Evolutionary conservation across 2,329 filamentous ascomycete species (phyloP).

Genomic region (Madurella mycetomatis): DNA sequence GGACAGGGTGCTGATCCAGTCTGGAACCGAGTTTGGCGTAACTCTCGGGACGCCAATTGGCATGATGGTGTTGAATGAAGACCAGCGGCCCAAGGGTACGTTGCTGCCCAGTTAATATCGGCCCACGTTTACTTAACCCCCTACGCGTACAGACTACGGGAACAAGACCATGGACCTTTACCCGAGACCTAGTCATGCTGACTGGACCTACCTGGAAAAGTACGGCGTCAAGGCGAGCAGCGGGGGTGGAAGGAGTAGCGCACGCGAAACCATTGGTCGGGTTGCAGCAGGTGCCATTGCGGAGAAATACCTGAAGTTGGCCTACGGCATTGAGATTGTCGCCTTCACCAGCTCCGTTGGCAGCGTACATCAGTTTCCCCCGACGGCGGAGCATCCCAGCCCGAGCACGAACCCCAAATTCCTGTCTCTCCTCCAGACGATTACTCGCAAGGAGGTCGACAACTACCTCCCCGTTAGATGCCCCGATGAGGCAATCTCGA

Average conservation of each 20-base stretch:
- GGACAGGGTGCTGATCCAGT: constrained; percentile 87
- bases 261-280: constrained; percentile 90
- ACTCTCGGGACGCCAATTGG: constrained; percentile 89
- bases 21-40: constrained; percentile 82
- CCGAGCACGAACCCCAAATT: constrained; percentile 74
- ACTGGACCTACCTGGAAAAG: constrained; percentile 96
- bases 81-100: constrained; percentile 69
- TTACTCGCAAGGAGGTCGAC: constrained; percentile 76
- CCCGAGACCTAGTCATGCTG: constrained; percentile 87
- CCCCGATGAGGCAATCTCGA: constrained; percentile 61
- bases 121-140: neutral
- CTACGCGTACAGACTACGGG: constrained; percentile 66
- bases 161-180: constrained; percentile 85
- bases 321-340: constrained; percentile 84
- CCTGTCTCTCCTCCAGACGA: constrained; percentile 64
- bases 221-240: constrained; percentile 91
- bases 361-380: constrained; percentile 69
- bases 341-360: constrained; percentile 87
- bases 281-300: constrained; percentile 90
- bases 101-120: neutral
- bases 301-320: constrained; percentile 81
- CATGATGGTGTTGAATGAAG: constrained; percentile 84
- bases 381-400: constrained; percentile 62
- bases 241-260: constrained; percentile 84
- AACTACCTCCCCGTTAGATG: constrained; percentile 81